phyloP scores from a whole-genome alignment of 805 yeast genomes.

The Hanseniaspora taiwanica region DNA sequence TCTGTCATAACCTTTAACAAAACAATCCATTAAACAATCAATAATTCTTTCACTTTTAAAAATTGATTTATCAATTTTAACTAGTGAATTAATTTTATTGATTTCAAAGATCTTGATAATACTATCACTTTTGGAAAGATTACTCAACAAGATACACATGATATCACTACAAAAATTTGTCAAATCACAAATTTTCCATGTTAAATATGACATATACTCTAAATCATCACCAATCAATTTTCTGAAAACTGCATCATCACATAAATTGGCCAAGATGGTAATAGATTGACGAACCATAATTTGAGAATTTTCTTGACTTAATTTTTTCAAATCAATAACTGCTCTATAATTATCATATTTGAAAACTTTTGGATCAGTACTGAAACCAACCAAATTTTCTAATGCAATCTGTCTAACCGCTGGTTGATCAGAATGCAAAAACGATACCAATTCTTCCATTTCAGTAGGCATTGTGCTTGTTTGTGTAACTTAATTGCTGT shows the following conservation, averaged over 20 bases:
- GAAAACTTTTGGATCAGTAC: constrained; percentile 64
- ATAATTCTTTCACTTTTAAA: constrained; percentile 49
- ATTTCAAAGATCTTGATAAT: constrained; percentile 39
- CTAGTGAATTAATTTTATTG: constrained; percentile 17
- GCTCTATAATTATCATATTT: constrained; percentile 57
- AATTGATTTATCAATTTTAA: constrained; percentile 28
- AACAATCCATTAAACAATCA: constrained; percentile 79
- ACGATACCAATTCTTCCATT: constrained; percentile 53
- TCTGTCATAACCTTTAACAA: constrained; percentile 72
- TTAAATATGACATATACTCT: constrained; percentile 36
- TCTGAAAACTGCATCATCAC: constrained; percentile 57
- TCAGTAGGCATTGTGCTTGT: constrained; percentile 32
- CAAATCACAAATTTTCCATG: constrained; percentile 37
- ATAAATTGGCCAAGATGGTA: constrained; percentile 71
- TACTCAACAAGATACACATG: constrained; percentile 72
- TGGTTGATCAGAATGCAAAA: constrained; percentile 70
- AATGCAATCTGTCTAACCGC: constrained; percentile 74
- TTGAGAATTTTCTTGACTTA: constrained; percentile 41
- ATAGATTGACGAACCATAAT: constrained; percentile 51
- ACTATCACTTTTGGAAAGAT: constrained; percentile 66
- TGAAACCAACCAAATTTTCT: constrained; percentile 69
- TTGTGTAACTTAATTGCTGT: too few relatives aligned
- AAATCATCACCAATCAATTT: constrained; percentile 52
- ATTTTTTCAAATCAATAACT: constrained; percentile 52
- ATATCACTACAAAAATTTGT: constrained; percentile 63